Percentiles rank a stretch among this genome's conserved stretches.
Conservation (phyloP, 2,329 filamentous ascomycete genomes). For the Verruconis gallopava region DNA sequence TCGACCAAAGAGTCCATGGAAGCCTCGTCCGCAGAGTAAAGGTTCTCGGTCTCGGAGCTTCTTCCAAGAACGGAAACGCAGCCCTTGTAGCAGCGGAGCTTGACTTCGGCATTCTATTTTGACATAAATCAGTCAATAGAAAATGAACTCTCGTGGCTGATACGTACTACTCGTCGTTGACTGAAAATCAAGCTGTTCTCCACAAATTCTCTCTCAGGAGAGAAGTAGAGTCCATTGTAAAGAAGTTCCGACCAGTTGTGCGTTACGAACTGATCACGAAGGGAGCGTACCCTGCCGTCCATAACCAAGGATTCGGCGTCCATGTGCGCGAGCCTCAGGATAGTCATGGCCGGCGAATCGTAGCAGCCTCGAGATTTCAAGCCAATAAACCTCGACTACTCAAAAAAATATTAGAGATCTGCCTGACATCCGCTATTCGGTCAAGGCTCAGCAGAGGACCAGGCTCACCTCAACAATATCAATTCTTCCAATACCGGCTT, state of each 20-base stretch:
- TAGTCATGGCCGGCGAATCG: constrained; percentile 39
- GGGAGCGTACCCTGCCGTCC: constrained; percentile 53
- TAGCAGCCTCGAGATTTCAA: constrained; percentile 74
- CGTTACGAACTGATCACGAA: constrained; percentile 60
- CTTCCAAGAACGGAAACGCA: constrained; percentile 46
- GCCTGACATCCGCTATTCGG: no score
- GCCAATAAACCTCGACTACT: no score
- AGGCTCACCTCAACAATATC: constrained; percentile 75
- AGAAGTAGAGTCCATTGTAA: constrained; percentile 52
- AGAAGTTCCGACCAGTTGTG: constrained; percentile 46
- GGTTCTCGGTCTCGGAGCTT: constrained; percentile 51
- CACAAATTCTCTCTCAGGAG: constrained; percentile 57
- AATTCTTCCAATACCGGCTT: constrained; percentile 64
- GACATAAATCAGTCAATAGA: constrained; percentile 44
- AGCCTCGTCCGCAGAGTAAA: constrained; percentile 53
- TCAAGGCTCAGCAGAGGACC: no score
- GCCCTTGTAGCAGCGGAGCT: constrained; percentile 56
- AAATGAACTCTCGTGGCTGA: constrained; percentile 23
- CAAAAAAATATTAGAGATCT: no score
- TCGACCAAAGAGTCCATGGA: constrained; percentile 59
- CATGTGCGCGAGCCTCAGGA: constrained; percentile 43
- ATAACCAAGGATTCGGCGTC: constrained; percentile 55
- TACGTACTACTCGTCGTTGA: not conserved
- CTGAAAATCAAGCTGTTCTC: constrained; percentile 40
- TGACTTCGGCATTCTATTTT: constrained; percentile 40